These are phyloP conservation scores for Aspergillus niger DNA, from an alignment of 2,329 filamentous ascomycete genomes.

Conservation along the genomic window DNA sequence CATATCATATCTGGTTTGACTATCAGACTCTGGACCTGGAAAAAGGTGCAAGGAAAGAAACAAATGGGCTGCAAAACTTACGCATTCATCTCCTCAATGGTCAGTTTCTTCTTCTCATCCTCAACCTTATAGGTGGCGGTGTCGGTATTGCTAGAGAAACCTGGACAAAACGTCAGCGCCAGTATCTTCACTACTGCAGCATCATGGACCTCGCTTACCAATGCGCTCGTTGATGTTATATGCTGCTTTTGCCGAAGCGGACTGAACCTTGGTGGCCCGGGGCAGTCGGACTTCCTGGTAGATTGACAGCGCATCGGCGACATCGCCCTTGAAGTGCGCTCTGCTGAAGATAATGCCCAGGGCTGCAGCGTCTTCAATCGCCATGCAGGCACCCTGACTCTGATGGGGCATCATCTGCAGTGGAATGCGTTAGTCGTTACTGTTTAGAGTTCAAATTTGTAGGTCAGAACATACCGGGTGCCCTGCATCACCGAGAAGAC, in stretches of 20 bases:
- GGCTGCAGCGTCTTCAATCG: constrained; percentile 66
- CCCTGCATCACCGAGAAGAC: constrained; percentile 66
- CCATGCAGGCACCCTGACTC: constrained; percentile 69
- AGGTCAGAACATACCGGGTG: constrained; percentile 56
- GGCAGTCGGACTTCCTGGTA: constrained; percentile 59
- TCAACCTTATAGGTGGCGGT: constrained; percentile 62
- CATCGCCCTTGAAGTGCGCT: constrained; percentile 50
- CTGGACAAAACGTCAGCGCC: constrained; percentile 35
- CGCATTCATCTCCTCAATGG: constrained; percentile 70
- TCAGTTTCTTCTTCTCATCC: constrained; percentile 62
- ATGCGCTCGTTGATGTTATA: constrained; percentile 67
- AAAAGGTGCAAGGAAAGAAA: background rate
- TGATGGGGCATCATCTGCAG: constrained; percentile 68
- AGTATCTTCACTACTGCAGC: background rate
- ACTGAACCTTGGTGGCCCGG: constrained; percentile 58
- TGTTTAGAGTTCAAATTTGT: background rate
- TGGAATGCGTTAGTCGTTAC: background rate
- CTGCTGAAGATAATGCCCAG: constrained; percentile 63
- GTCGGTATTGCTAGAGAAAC: constrained; percentile 64
- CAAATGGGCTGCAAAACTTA: constrained; percentile 38
- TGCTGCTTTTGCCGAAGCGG: constrained; percentile 59
- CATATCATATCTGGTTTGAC: constrained; percentile 57
- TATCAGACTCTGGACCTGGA: background rate
- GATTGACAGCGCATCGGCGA: constrained; percentile 51
- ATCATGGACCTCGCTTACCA: constrained; percentile 39